Conservation (phyloP, 73 alveolate species). For the Tetrahymena malaccensis region DNA sequence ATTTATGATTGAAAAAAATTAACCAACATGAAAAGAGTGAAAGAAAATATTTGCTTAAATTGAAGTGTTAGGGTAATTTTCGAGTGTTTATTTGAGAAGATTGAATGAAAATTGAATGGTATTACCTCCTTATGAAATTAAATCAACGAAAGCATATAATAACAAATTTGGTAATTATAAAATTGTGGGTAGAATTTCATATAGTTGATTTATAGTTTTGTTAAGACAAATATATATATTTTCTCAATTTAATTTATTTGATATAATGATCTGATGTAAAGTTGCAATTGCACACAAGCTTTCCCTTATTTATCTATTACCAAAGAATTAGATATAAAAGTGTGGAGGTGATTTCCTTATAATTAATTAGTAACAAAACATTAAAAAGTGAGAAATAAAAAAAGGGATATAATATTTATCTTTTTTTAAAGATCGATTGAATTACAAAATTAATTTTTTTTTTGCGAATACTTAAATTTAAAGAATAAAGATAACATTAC, state of each 20-base stretch:
- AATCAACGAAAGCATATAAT: background rate
- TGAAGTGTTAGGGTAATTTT: too few species aligned
- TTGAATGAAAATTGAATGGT: background rate
- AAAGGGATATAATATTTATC: background rate
- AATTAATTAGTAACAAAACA: background rate
- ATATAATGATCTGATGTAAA: background rate
- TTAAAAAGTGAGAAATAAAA: background rate
- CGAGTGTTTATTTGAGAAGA: background rate
- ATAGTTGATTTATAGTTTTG: background rate
- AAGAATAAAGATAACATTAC: background rate
- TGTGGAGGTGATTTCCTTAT: background rate
- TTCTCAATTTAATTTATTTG: too few species aligned
- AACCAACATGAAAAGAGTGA: too few species aligned
- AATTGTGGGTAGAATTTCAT: background rate
- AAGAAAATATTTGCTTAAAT: too few species aligned
- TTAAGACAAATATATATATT: background rate
- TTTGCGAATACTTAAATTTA: background rate
- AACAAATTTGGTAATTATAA: background rate
- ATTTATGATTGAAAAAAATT: too few species aligned
- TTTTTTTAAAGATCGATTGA: background rate
- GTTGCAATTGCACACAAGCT: background rate
- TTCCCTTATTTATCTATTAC: background rate
- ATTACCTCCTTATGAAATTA: too few species aligned
- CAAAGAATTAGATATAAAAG: background rate
- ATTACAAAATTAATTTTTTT: background rate